Conservation (phyloP, 2,329 filamentous ascomycete genomes). For the Fusarium papillatum region DNA sequence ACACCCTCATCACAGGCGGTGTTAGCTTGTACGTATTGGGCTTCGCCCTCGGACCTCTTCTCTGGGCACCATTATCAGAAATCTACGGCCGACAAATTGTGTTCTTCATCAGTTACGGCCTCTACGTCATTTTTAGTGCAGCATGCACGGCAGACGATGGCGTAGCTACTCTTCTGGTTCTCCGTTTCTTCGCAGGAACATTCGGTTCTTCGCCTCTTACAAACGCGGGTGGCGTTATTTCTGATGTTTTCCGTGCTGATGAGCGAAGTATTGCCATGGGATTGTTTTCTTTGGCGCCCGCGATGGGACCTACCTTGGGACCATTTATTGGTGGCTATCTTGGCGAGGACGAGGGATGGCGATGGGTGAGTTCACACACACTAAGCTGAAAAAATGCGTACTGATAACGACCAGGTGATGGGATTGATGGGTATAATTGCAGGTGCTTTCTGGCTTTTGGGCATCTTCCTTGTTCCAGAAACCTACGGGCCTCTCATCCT, state of each 20-base stretch:
- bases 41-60: constrained; percentile 71
- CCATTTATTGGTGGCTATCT: constrained; percentile 75
- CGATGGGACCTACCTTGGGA: constrained; percentile 71
- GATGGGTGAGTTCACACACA: constrained; percentile 56
- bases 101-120: constrained; percentile 69
- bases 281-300: constrained; percentile 73
- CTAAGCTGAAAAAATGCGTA: neutral
- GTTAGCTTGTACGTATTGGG: constrained; percentile 75
- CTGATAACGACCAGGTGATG: constrained; percentile 58
- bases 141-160: constrained; percentile 69
- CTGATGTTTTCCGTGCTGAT: constrained; percentile 70
- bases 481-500: constrained; percentile 71
- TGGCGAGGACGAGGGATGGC: constrained; percentile 70
- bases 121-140: constrained; percentile 72
- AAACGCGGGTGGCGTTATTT: constrained; percentile 73
- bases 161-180: constrained; percentile 71
- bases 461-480: constrained; percentile 66
- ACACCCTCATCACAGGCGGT: constrained; percentile 70
- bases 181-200: constrained; percentile 75
- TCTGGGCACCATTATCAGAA: constrained; percentile 78
- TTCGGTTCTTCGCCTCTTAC: constrained; percentile 74
- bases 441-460: constrained; percentile 68
- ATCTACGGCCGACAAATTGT: constrained; percentile 72
- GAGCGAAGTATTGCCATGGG: constrained; percentile 70
- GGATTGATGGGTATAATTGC: constrained; percentile 73